Conservation (phyloP, 1,139 yeast species). For the Saccharomyces uvarum region DNA sequence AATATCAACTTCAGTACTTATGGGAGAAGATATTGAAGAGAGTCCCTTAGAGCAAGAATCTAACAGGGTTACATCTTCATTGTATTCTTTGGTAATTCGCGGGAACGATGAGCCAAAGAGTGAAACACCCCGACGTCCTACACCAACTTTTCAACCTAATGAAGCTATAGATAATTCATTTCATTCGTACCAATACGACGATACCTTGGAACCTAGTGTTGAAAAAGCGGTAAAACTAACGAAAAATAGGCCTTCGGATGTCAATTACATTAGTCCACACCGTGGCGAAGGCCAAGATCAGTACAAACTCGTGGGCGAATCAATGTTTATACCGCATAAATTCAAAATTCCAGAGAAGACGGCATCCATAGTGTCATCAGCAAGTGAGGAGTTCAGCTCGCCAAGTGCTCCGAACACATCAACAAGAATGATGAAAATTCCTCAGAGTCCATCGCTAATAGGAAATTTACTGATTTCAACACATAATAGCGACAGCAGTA, state of each 20-base stretch:
- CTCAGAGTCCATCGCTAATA: slow-evolving; percentile 12
- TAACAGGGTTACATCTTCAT: background rate
- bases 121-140: background rate
- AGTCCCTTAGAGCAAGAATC: background rate
- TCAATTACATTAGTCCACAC: slow-evolving; percentile 2
- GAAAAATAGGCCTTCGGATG: slow-evolving; percentile 2
- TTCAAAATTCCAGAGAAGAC: slow-evolving; percentile 10
- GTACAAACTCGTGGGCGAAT: background rate
- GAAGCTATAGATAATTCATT: background rate
- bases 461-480: slow-evolving; percentile 10
- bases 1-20: background rate
- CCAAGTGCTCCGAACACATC: background rate
- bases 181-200: slow-evolving; percentile 5
- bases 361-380: slow-evolving; percentile 7
- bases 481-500: background rate
- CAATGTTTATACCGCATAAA: slow-evolving; percentile 8
- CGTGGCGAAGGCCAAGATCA: background rate
- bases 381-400: background rate
- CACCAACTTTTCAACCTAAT: background rate
- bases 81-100: background rate
- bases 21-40: background rate
- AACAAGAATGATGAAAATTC: background rate
- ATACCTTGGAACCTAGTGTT: slow-evolving; percentile 16
- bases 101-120: background rate
- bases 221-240: slow-evolving; percentile 19